Base-by-base conservation (phyloP, 257 asterid species). In the Misopates orontium region DNA sequence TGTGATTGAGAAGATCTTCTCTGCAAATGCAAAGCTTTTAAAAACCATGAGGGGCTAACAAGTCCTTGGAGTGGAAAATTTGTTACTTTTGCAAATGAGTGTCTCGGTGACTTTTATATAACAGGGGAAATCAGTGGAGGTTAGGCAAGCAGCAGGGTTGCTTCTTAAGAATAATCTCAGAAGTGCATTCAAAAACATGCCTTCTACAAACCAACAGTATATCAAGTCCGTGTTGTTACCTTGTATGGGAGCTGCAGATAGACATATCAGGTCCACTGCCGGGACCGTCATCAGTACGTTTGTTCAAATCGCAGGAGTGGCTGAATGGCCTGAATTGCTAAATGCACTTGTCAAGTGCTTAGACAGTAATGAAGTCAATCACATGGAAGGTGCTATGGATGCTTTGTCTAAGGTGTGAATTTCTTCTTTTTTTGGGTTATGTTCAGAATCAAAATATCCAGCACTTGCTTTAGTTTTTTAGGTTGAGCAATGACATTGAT, bases 311-410 rank as follows among this genome's bases (percentile, higher is more conserved):
- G 95, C 72, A 12, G 98, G 99, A 52, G 77, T 91, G 68, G 80
- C 69, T 24, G 95, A 80, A 41, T 95, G 99, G 99, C 98, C 95
- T 18, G 99, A 95, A 80, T 82, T 91, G 82, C 83, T 95, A 36
- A 79, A 80, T 68, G 85, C 93, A 10, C 91, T 95, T 62, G 88
- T 85, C 22, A 88, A 89, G 79, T 90, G 90, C 77, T 82, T 95
- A 71, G 99, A 95, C 67, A 91, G 98, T 80, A 88, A 87, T 79
- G 98, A 87, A 57, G 62, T 66, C 65, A 85, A 88, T 80, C 98
- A 80, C 78, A 80, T 91, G 90, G 99, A 95, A 81, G 99, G 99
- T 76, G 98, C 99, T 63, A 88, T 95, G 98, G 99, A 95, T 84
- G 98, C 99, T 13, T 80, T 95, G 75, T 91, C 99, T 21, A 95